These are phyloP conservation scores for Peniophora sp. DNA, from an alignment of 1,284 basidiomycete genomes.

Conservation along the genomic window DNA sequence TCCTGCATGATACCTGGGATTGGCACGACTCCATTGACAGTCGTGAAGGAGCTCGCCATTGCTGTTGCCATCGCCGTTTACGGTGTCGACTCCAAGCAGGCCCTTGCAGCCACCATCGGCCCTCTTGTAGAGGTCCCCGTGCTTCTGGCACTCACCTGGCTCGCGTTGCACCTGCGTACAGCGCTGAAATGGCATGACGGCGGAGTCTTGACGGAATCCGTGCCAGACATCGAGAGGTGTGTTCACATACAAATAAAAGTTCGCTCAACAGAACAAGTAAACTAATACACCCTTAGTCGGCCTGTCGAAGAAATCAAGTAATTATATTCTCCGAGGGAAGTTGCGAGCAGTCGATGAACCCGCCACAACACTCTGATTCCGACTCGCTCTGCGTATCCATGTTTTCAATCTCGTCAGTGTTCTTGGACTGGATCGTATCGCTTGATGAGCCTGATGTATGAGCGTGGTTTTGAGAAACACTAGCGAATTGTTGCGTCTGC, in stretches of 20 bases:
- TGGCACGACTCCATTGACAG: not conserved
- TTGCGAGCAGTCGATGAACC: not conserved
- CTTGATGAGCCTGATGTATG: too few relatives aligned
- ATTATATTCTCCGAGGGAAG: not conserved
- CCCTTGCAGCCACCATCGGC: conserved; percentile 72
- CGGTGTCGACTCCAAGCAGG: conserved; percentile 67
- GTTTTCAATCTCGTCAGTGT: not conserved
- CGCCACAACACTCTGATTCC: not conserved
- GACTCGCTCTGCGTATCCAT: not conserved
- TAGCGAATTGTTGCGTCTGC: not conserved
- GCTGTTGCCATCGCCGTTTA: conserved; percentile 78
- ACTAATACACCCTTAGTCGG: too few relatives aligned
- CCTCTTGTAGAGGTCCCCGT: conserved; percentile 79
- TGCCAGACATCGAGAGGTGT: not conserved
- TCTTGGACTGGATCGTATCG: too few relatives aligned
- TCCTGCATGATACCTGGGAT: conserved; percentile 2
- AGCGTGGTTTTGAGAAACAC: not conserved
- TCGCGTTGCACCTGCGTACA: conserved; percentile 47
- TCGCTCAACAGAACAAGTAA: not conserved
- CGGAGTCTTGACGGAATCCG: not conserved
- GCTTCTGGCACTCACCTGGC: conserved; percentile 64
- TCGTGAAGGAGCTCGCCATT: conserved; percentile 68
- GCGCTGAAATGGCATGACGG: conserved; percentile 35
- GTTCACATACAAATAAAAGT: not conserved
- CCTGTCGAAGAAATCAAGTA: too few relatives aligned